A percentile compares a stretch with the other conserved stretches of the same genome.
These are phyloP conservation scores for Butyriboletus loyo DNA, from an alignment of 768 basidiomycete genomes.

Conservation along the genomic window DNA sequence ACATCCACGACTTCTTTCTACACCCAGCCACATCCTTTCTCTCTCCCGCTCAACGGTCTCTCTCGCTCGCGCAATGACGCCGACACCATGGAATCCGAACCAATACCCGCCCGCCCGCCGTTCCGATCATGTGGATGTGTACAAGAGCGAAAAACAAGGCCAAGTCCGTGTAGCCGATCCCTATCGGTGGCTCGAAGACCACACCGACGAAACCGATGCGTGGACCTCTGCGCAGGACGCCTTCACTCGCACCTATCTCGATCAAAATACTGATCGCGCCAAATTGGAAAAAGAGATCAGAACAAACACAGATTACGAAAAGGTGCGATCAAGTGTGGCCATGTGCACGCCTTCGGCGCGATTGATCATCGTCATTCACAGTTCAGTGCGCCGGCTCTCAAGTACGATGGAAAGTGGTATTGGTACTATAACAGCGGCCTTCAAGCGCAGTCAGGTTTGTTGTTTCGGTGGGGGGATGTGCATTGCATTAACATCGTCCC, in stretches of 20 bases:
- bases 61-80: constrained; percentile 30
- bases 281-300: constrained; percentile 59
- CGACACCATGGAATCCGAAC: constrained; percentile 52
- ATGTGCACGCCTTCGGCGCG: background rate
- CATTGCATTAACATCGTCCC: background rate
- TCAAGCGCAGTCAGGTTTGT: constrained; percentile 55
- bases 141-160: constrained; percentile 62
- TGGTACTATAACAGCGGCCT: constrained; percentile 80
- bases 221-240: constrained; percentile 63
- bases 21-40: background rate
- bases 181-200: constrained; percentile 70
- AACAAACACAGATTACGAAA: constrained; percentile 49
- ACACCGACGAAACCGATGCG: constrained; percentile 58
- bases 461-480: background rate
- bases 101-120: constrained; percentile 64
- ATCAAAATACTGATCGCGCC: constrained; percentile 57
- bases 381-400: constrained; percentile 62
- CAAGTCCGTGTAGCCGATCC: constrained; percentile 65
- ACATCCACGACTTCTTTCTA: constrained; percentile 2
- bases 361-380: constrained; percentile 24
- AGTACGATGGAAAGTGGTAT: constrained; percentile 73
- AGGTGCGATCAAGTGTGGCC: constrained; percentile 29
- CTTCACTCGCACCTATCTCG: constrained; percentile 58
- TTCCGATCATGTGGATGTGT: constrained; percentile 64
- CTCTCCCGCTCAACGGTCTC: constrained; percentile 5